Percentiles rank a stretch among this genome's conserved stretches.
phyloP scores from a whole-genome alignment of 352 stramenopile species.

The Aphanomyces astaci region DNA sequence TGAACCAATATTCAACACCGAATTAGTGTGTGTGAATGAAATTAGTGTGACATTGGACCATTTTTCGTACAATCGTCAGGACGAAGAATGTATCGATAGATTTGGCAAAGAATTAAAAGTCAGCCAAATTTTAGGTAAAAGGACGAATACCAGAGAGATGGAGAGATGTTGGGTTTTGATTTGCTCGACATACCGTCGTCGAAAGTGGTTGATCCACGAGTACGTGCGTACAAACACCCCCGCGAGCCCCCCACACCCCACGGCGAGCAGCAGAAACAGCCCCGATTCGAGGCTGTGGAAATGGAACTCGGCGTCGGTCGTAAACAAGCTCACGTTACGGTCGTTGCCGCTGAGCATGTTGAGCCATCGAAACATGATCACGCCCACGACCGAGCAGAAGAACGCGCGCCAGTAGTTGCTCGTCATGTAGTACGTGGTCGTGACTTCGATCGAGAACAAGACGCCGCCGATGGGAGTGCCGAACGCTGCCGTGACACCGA shows the following conservation, averaged over 20 bases:
- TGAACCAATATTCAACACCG: no score
- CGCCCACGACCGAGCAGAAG: conserved; percentile 79
- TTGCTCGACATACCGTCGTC: conserved; percentile 34
- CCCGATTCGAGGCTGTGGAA: conserved; percentile 69
- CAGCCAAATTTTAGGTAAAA: no score
- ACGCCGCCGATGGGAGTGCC: conserved; percentile 66
- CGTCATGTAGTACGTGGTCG: conserved; percentile 81
- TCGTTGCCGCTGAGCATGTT: conserved; percentile 47
- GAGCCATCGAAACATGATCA: conserved; percentile 75
- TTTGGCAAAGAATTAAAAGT: no score
- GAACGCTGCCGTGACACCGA: conserved; percentile 74
- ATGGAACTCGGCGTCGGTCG: conserved; percentile 55
- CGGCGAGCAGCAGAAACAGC: conserved; percentile 70
- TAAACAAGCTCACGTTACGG: conserved; percentile 61
- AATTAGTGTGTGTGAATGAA: neutral
- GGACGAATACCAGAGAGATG: no score
- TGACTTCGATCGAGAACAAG: conserved; percentile 78
- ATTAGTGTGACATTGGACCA: neutral
- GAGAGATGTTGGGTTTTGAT: no score
- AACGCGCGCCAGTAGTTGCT: conserved; percentile 87
- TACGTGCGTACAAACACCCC: conserved; percentile 70
- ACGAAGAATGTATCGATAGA: no score
- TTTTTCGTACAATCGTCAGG: no score
- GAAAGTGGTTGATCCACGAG: conserved; percentile 39
- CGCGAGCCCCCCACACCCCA: conserved; percentile 75